A percentile compares a stretch with the other conserved stretches of the same genome.
Conservation (phyloP, 331 rosid genomes). For the Dryas integrifolia region DNA sequence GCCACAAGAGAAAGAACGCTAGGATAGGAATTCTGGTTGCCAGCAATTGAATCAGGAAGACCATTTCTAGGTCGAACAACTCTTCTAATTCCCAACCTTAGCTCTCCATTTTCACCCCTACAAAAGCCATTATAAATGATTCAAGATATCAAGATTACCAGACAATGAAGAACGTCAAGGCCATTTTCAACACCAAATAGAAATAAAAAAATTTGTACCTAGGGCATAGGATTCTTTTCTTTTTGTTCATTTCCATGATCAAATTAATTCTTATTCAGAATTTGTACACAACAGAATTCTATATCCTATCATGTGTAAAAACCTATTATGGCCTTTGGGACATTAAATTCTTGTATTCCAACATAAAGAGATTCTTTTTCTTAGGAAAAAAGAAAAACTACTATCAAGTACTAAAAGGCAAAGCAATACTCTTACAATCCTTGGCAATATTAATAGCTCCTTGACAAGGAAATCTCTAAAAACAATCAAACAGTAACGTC, state of each 20-base stretch:
- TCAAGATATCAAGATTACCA: conserved; percentile 19
- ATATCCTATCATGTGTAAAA: background rate
- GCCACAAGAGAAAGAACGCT: conserved; percentile 69
- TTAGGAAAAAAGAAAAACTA: background rate
- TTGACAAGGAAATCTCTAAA: background rate
- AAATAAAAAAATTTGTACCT: background rate
- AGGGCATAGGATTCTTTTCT: background rate
- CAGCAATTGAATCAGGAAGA: conserved; percentile 76
- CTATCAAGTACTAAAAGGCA: background rate
- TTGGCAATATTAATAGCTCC: background rate
- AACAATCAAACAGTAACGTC: background rate
- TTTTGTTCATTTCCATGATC: background rate
- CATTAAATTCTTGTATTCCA: background rate
- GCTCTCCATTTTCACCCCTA: conserved; percentile 94
- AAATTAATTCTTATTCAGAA: background rate
- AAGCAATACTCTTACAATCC: background rate
- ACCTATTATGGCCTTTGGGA: background rate
- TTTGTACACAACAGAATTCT: background rate
- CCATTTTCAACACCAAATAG: background rate
- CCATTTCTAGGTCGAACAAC: conserved; percentile 80
- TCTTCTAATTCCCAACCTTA: conserved; percentile 91
- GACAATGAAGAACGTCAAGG: background rate
- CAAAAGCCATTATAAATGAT: conserved; percentile 28
- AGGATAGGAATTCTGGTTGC: conserved; percentile 63
- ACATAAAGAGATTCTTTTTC: background rate